A percentile compares a stretch with the other conserved stretches of the same genome.
Conservation (phyloP, 148 eudicot genomes). For the Silene conica region DNA sequence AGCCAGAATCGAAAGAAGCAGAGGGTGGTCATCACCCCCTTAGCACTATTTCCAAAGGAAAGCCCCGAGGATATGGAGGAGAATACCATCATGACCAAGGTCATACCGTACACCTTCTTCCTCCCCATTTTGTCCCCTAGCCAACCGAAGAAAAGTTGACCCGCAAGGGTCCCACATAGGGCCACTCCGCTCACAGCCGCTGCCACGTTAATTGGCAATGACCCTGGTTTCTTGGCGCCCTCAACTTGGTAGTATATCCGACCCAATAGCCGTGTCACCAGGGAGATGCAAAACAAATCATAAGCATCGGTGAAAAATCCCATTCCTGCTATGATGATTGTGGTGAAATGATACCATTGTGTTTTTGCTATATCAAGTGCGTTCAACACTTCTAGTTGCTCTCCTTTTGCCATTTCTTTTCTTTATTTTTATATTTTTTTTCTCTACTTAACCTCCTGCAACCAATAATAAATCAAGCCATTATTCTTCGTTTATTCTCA, state of each 20-base stretch:
- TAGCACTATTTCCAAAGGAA: conserved; percentile 32
- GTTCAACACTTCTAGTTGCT: conserved; percentile 43
- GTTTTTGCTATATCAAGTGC: conserved; percentile 69
- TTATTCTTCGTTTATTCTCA: too few species aligned
- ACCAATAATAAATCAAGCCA: background rate
- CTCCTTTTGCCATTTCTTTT: conserved; percentile 32
- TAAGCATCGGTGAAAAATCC: conserved; percentile 83
- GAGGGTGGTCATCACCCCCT: conserved; percentile 43
- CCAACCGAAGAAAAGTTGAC: conserved; percentile 76
- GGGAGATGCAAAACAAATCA: conserved; percentile 63
- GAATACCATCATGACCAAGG: conserved; percentile 40
- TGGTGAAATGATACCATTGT: conserved; percentile 70
- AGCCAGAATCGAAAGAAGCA: conserved; percentile 60
- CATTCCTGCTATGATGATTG: conserved; percentile 71
- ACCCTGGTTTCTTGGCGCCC: conserved; percentile 34
- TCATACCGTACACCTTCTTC: conserved; percentile 53
- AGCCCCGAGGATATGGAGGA: conserved; percentile 50
- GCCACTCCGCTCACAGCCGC: conserved; percentile 66
- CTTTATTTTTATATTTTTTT: background rate
- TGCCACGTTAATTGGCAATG: conserved; percentile 47
- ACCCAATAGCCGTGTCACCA: conserved; percentile 57
- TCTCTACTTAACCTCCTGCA: background rate
- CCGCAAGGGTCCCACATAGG: conserved; percentile 54
- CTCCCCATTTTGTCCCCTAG: conserved; percentile 70
- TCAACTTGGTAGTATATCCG: conserved; percentile 49